Base-by-base conservation (phyloP, 2,329 filamentous ascomycete genomes). In the Aspergillus sp. region DNA sequence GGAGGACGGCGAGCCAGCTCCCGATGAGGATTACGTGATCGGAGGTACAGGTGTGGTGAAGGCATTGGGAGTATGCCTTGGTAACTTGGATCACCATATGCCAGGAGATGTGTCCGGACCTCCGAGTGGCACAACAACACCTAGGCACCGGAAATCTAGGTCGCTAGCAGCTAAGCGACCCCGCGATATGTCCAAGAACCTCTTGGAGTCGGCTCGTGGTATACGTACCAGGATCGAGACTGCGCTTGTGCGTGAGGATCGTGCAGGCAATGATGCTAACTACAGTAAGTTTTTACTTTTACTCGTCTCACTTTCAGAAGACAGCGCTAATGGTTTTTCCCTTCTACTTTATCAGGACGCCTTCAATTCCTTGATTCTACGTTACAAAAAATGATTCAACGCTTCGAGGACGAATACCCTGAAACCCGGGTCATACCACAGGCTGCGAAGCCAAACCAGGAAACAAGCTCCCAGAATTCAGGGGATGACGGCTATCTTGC, bases 321-420 rank as follows among this genome's bases (percentile, higher is more conserved):
- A 41, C 41, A 6, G n/a, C 44, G 37, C 47, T 65, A 54, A 64
- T 37, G 12, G 15, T 14, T 11, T 44, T 55, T 27, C 9, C 27
- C 27, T 23, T 33, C 4, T 44, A 35, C 45, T 15, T 17, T 39
- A 19, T n/a, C 59, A 90, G 87, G 86, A 37, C 89, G 90, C 49
- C 84, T 98, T 19, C 81, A 89, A 44, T 96, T 96, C 83, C 84
- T 99, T 31, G 92, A 97, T 68, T 82, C 89, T 60, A 98, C 95
- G 0, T 82, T 99, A 9, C 84, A 92, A 68, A 88, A 89, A 64
- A 97, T 98, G 77, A 98, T 98, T 69, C 88, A 91, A 71, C 89
- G 95, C 27, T 99, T 98, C 71, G 95, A 98, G 73, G 90, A 96
- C 71, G 93, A 98, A 74, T 98, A 92, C 68, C 95, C 95, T 0